A percentile compares a stretch with the other conserved stretches of the same genome.
Conservation (phyloP, 345 rosid species). For the Clausena lansium region DNA sequence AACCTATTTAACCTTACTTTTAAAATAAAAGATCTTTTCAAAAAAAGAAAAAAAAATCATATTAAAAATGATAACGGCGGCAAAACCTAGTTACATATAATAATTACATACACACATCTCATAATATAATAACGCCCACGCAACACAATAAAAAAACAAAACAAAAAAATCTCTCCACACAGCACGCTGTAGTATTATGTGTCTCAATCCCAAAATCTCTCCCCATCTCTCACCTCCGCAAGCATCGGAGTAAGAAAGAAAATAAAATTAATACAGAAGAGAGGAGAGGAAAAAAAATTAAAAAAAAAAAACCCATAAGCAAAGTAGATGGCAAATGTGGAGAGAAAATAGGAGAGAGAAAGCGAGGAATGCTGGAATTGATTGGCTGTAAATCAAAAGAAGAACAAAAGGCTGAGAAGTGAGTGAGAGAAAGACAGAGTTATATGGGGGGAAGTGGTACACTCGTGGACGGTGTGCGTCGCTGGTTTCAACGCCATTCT, state of each 20-base stretch:
- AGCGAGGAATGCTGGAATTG: constrained; percentile 30
- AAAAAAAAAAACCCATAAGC: not conserved
- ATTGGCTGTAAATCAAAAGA: constrained; percentile 24
- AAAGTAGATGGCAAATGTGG: constrained; percentile 1
- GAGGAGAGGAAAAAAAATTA: not conserved
- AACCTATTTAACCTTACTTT: too few relatives aligned
- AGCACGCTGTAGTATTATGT: not conserved
- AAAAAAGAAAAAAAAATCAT: too few relatives aligned
- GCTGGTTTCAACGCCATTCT: constrained; percentile 78
- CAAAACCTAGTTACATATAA: too few relatives aligned
- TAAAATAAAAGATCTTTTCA: too few relatives aligned
- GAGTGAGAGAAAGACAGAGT: not conserved
- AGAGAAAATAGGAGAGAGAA: constrained; percentile 15
- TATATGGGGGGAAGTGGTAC: constrained; percentile 71
- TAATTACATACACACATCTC: too few relatives aligned
- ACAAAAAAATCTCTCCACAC: not conserved
- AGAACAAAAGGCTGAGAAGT: not conserved
- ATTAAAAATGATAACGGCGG: too few relatives aligned
- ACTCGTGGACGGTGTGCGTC: constrained; percentile 83
- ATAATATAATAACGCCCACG: not conserved
- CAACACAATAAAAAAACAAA: not conserved
- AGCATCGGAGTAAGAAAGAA: constrained; percentile 10
- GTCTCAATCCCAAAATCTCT: not conserved
- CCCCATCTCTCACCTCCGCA: not conserved
- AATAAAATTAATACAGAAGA: not conserved